phyloP scores from a whole-genome alignment of 495 filamentous ascomycete genomes.

The Chaetomium fimeti region DNA sequence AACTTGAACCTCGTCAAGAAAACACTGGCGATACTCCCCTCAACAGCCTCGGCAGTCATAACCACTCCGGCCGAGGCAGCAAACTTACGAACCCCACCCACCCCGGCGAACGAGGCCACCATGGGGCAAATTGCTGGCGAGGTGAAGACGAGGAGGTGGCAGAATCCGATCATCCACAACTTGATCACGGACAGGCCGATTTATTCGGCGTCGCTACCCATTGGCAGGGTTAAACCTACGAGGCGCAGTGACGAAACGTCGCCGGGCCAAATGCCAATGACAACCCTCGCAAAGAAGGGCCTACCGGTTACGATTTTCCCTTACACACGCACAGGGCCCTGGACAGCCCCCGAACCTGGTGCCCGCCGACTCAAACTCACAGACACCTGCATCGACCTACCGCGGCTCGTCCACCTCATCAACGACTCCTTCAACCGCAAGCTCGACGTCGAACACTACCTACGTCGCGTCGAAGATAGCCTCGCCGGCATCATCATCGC shows the following conservation, averaged over 20 bases:
- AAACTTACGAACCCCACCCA: slow-evolving; percentile 14
- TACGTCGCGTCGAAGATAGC: slow-evolving; percentile 69
- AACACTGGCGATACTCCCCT: slow-evolving; percentile 73
- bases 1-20: slow-evolving; percentile 71
- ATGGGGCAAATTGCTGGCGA: slow-evolving; percentile 55
- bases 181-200: slow-evolving; percentile 92
- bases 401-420: slow-evolving; percentile 79
- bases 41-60: slow-evolving; percentile 80
- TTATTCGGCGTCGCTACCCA: slow-evolving; percentile 84
- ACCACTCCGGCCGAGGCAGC: slow-evolving; percentile 69
- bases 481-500: slow-evolving; percentile 91
- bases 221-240: slow-evolving; percentile 51
- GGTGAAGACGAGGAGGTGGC: slow-evolving; percentile 70
- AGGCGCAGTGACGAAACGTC: slow-evolving; percentile 19
- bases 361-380: slow-evolving; percentile 60
- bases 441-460: slow-evolving; percentile 79
- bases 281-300: slow-evolving; percentile 86
- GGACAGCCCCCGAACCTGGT: slow-evolving; percentile 61
- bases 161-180: slow-evolving; percentile 95
- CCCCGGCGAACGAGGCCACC: slow-evolving; percentile 44
- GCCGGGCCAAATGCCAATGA: slow-evolving; percentile 44
- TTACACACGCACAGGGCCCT: slow-evolving; percentile 59
- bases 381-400: slow-evolving; percentile 77
- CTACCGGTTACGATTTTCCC: slow-evolving; percentile 85
- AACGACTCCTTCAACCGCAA: slow-evolving; percentile 90